Evolutionary conservation across 129 eudicot genomes (phyloP).

Genomic region (Tanacetum coccineum): DNA sequence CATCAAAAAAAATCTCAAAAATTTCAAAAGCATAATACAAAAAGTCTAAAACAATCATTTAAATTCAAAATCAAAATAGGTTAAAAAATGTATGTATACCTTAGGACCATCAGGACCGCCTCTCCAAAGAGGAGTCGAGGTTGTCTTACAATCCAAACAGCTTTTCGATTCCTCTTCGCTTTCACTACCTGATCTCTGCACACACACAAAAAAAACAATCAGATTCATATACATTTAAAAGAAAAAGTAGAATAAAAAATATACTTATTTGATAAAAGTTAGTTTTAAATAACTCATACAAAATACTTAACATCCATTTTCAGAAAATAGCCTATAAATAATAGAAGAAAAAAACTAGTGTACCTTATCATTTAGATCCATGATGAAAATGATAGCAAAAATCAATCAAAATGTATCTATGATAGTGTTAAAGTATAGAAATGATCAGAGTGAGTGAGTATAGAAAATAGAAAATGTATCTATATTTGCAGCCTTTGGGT

Average conservation of each 20-base stretch:
- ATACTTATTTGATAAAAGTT: too few species aligned
- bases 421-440: neutral
- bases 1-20: too few species aligned
- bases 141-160: constrained; percentile 56
- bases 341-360: neutral
- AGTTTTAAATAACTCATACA: too few species aligned
- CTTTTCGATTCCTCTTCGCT: constrained; percentile 25
- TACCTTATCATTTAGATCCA: constrained; percentile 49
- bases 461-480: neutral
- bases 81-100: constrained; percentile 28
- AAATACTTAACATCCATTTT: too few species aligned
- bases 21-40: neutral
- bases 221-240: neutral
- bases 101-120: constrained; percentile 78
- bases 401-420: constrained; percentile 11
- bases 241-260: neutral
- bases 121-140: constrained; percentile 68
- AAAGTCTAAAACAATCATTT: neutral
- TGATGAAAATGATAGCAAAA: constrained; percentile 15
- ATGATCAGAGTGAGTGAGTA: constrained; percentile 19
- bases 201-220: neutral
- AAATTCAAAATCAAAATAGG: neutral
- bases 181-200: constrained; percentile 30
- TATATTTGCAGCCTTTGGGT: constrained; percentile 33
- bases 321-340: too few species aligned